Evolutionary conservation across 257 asterid genomes (phyloP).

Genomic region (Rubia yunnanensis): DNA sequence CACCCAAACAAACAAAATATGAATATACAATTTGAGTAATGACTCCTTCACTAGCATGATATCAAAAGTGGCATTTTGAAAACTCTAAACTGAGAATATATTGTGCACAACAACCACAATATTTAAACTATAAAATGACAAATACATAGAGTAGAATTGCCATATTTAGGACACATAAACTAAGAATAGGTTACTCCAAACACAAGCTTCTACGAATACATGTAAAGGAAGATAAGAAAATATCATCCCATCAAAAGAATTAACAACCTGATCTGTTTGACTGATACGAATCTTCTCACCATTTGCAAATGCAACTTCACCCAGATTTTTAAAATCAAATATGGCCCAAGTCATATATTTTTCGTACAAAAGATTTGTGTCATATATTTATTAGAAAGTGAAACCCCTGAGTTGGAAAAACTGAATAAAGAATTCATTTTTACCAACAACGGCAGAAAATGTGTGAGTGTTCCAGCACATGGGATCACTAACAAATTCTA

Average conservation of each 20-base stretch:
- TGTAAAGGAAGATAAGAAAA: background rate
- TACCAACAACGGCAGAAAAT: constrained; percentile 96
- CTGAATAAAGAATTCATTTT: background rate
- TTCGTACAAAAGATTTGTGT: background rate
- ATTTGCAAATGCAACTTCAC: constrained; percentile 85
- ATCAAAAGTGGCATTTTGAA: background rate
- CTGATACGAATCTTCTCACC: constrained; percentile 77
- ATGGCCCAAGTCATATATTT: constrained; percentile 3
- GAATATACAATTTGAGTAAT: background rate
- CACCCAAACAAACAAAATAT: background rate
- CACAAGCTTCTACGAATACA: background rate
- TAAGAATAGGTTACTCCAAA: background rate
- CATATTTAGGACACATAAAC: background rate
- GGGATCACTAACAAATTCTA: constrained; percentile 98
- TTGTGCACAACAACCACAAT: background rate
- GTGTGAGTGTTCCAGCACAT: constrained; percentile 95
- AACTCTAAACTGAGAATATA: background rate
- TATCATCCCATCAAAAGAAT: constrained; percentile 6
- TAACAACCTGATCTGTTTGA: constrained; percentile 66
- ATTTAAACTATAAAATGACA: background rate
- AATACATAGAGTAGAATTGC: background rate
- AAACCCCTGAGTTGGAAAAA: background rate
- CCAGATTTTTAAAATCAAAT: constrained; percentile 30
- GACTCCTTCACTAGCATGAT: background rate
- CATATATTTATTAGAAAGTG: constrained; percentile 3